Evolutionary conservation across 2,329 filamentous ascomycete species (phyloP), one percentile per base, ranked within the genome.

Genomic region (Paecilomyces variotii): DNA sequence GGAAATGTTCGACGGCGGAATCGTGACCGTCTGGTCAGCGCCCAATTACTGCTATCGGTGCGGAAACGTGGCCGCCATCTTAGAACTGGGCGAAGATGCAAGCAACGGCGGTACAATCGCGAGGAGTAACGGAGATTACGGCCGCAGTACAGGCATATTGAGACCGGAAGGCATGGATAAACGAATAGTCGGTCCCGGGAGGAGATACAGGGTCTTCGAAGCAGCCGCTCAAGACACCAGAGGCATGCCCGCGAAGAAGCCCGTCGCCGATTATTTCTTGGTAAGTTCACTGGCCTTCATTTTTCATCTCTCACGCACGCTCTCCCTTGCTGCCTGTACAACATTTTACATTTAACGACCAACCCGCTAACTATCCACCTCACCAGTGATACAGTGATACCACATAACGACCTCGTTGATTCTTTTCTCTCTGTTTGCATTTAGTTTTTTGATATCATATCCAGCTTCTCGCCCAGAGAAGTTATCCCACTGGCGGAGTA

Each of bases 201-300:
- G 94, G 67, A 81, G 94, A 65, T 99, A 99, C 76, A 82, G 93
- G 35, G 93, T 99, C 9, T 99, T 99, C 72, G 92, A 97, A 69
- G 94, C 94, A 0, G 94, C 94, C 57, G 92, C 94, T 56, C 94
- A 99, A 77, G 94, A 97, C 74, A 91, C 89, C 1, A 84, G 94
- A 67, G 94, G 94, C 3, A 99, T 99, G 94, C 94, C 94, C 60
- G 94, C 94, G 2, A 99, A 99, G 83, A 97, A 97, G 76, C 94
- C 94, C 2, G 91, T 96, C 56, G 91, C 91, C 12, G 93, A 97
- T 77, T 99, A 97, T 79, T 99, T 99, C 75, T 79, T 99, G 76
- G 75, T 79, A 63, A 69, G 72, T 61, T 30, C 52, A 39, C 30
- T 30, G 25, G 24, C 12, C 32, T 32, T 11, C 1, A 7, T 12